Evolutionary conservation across 2,329 filamentous ascomycete species (phyloP).

Genomic region (Ambrosiella xylebori): DNA sequence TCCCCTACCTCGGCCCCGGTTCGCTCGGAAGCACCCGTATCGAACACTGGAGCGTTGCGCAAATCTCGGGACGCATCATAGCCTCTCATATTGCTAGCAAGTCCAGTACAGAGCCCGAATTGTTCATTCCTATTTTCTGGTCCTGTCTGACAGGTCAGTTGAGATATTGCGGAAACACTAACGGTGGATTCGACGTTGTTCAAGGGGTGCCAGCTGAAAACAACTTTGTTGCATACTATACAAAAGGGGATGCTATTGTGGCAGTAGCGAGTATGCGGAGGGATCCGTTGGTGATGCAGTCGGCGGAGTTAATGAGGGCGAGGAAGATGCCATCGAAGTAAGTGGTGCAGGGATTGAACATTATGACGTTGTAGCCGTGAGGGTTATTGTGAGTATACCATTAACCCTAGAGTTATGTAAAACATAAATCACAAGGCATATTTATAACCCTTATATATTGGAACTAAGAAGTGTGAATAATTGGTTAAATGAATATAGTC

Average conservation of each 20-base stretch:
- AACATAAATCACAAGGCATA: background rate
- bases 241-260: slow-evolving; percentile 68
- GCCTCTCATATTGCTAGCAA: slow-evolving; percentile 61
- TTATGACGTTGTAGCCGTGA: slow-evolving; percentile 21
- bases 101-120: slow-evolving; percentile 31
- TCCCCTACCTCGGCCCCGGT: slow-evolving; percentile 82
- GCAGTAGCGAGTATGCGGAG: slow-evolving; percentile 81
- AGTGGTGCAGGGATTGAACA: slow-evolving; percentile 44
- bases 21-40: slow-evolving; percentile 60
- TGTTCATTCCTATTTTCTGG: slow-evolving; percentile 94
- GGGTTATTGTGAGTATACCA: background rate
- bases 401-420: background rate
- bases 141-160: slow-evolving; percentile 78
- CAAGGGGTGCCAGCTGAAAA: slow-evolving; percentile 58
- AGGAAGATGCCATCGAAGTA: slow-evolving; percentile 68
- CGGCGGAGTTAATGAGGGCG: slow-evolving; percentile 67
- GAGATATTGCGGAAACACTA: slow-evolving; percentile 80
- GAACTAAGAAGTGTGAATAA: no score
- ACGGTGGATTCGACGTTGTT: slow-evolving; percentile 65
- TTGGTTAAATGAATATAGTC: no score
- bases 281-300: slow-evolving; percentile 73
- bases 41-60: slow-evolving; percentile 97
- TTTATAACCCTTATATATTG: no score
- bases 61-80: slow-evolving; percentile 71
- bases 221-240: slow-evolving; percentile 82